Conservation (phyloP, 139 green algal species). For the Desmodesmus armatus region DNA sequence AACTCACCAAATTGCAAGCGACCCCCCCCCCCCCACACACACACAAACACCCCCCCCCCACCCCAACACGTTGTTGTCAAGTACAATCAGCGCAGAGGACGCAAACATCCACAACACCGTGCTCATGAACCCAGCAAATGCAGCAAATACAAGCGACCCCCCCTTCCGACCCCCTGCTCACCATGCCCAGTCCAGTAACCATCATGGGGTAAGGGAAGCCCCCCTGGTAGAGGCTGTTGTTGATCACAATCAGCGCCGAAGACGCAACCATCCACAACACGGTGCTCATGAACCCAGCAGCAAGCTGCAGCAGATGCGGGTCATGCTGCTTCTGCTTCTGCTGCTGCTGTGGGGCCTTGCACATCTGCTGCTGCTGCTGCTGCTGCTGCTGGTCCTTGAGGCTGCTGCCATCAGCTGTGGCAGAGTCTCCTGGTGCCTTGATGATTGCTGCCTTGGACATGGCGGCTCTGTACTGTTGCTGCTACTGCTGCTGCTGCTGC, state of each 20-base stretch:
- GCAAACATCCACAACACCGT: too few species aligned
- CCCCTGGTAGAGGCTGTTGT: conserved; percentile 71
- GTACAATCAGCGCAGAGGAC: not conserved
- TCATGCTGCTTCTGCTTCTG: conserved; percentile 27
- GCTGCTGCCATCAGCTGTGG: too few species aligned
- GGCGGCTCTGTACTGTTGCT: not conserved
- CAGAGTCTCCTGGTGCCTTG: conserved; percentile 8
- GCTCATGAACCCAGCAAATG: too few species aligned
- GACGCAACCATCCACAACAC: conserved; percentile 66
- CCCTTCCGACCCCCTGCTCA: not conserved
- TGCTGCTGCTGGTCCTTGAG: not conserved
- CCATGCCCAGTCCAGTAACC: conserved; percentile 68
- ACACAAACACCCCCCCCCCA: too few species aligned
- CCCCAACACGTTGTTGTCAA: too few species aligned
- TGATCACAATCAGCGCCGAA: conserved; percentile 74
- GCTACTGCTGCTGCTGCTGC: not conserved
- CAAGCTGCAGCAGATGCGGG: not conserved
- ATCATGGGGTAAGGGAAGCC: conserved; percentile 72
- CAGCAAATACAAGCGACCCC: not conserved
- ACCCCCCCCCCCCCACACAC: too few species aligned
- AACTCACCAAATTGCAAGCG: too few species aligned
- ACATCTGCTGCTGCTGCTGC: not conserved
- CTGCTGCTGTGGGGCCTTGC: not conserved
- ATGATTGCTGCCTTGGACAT: conserved; percentile 39
- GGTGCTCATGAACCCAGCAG: conserved; percentile 34